Evolutionary conservation across 306 rosid genomes (phyloP), one percentile per base, ranked within the genome.

Genomic region (Trichosanthes truncata): DNA sequence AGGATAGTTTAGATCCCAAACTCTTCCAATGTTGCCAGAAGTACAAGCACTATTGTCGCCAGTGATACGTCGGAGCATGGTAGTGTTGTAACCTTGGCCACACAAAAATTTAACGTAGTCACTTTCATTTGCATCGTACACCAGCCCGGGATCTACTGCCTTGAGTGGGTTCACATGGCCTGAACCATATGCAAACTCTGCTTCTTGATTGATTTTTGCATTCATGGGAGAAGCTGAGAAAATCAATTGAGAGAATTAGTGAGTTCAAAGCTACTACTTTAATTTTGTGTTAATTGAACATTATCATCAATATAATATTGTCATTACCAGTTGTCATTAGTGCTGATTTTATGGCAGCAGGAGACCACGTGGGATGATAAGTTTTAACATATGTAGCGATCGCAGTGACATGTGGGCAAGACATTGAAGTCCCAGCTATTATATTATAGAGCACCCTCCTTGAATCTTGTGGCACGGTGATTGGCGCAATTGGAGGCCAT

Each of bases 111-210:
- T 67, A 0, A 78, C 35, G 57, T 84, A 88, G 55, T 85, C 87
- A 9, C 6, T 20, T 84, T 73, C 82, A 0, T 8, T 23, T 3
- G 82, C 79, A 59, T 88, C 90, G 45, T 87, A 87, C 33, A 87
- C 56, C 77, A 84, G 61, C 6, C 86, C 80, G 0, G 90, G 87
- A 57, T 53, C 26, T 10, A 45, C 3, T 20, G 87, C 87, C 23
- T 74, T 41, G 3, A 26, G 13, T 4, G 82, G 89, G 53, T 84
- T 17, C 2, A 88, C 13, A 40, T 52, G 11, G 11, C 89, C 89
- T 0, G 89, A 80, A 0, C 89, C 89, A 21, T 85, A 88, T 7
- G 89, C 89, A 0, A 88, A 62, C 65, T 88, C 91, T 3, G 82
- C 86, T 0, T 78, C 84, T 0, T 79, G 76, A 43, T 82, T 85